Percentiles rank a stretch among this genome's conserved stretches.
Evolutionary conservation across 345 rosid species (phyloP).

Genomic region (Cardamine chenopodiifolia): DNA sequence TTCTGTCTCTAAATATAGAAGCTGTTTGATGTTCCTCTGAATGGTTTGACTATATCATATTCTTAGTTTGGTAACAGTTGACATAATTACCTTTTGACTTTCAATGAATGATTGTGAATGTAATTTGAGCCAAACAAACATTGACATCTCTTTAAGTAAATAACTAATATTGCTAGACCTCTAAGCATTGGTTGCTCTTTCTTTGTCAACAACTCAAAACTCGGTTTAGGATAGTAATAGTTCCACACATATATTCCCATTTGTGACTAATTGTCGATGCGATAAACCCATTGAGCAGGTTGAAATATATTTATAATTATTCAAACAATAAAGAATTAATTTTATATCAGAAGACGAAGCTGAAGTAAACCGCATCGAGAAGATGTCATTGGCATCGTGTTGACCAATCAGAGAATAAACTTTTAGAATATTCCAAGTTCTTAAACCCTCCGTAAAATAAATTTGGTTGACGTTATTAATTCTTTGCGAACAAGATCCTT

Average conservation of each 20-base stretch:
- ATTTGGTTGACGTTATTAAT: background rate
- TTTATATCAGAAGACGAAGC: background rate
- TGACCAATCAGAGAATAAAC: background rate
- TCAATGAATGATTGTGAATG: slow-evolving; percentile 6
- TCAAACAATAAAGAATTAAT: background rate
- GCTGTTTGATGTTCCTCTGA: background rate
- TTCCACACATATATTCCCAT: background rate
- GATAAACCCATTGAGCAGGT: background rate
- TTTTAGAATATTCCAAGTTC: background rate
- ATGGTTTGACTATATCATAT: background rate
- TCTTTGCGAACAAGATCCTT: background rate
- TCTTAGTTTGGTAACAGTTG: slow-evolving; percentile 10
- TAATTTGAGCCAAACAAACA: background rate
- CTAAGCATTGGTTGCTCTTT: background rate
- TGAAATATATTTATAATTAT: background rate
- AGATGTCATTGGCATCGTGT: background rate
- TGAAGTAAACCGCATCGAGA: background rate
- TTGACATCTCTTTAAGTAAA: background rate
- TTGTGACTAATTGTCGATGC: background rate
- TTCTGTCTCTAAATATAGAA: slow-evolving; percentile 5
- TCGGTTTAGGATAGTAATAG: background rate
- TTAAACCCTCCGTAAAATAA: background rate
- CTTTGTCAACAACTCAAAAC: background rate
- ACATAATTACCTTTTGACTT: background rate
- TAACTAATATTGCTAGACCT: background rate